Evolutionary conservation across 306 rosid species (phyloP).

Genomic region (Luffa aegyptiaca): DNA sequence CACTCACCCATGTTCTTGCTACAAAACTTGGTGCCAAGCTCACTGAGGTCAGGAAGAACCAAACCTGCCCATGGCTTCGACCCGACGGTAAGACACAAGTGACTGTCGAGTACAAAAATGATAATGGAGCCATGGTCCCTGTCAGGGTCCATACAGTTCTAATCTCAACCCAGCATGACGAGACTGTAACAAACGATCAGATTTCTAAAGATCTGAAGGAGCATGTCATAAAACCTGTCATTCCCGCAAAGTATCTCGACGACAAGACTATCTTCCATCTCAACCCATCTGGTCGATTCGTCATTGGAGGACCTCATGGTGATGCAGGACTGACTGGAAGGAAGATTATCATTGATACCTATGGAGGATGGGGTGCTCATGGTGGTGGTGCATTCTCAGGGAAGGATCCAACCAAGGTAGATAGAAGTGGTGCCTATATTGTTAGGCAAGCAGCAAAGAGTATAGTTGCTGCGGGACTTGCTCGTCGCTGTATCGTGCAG

Average conservation of each 20-base stretch:
- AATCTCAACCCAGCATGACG: constrained; percentile 19
- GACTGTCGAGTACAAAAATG: constrained; percentile 13
- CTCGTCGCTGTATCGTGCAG: constrained; percentile 18
- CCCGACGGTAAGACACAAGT: constrained; percentile 20
- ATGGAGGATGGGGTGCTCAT: constrained; percentile 24
- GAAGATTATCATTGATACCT: constrained; percentile 19
- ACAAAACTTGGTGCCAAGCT: constrained; percentile 22
- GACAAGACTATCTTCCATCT: constrained; percentile 20
- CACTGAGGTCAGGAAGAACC: constrained; percentile 20
- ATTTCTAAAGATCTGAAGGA: constrained; percentile 17
- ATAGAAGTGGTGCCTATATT: constrained; percentile 18
- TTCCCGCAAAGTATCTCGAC: constrained; percentile 13
- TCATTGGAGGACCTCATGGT: constrained; percentile 21
- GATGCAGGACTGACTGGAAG: constrained; percentile 19
- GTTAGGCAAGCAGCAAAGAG: constrained; percentile 19
- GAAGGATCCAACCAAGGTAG: constrained; percentile 19
- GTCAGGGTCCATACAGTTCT: constrained; percentile 16
- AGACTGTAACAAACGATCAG: constrained; percentile 14
- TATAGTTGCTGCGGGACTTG: constrained; percentile 15
- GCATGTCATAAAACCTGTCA: constrained; percentile 18
- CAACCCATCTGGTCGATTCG: constrained; percentile 20
- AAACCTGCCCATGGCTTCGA: constrained; percentile 20
- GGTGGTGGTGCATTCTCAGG: constrained; percentile 21
- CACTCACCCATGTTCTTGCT: constrained; percentile 18
- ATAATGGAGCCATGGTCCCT: constrained; percentile 16